Percentiles rank a stretch among this genome's conserved stretches.
Evolutionary conservation across 208 protist genomes (phyloP).

Genomic region (Acanthamoeba castellanii): DNA sequence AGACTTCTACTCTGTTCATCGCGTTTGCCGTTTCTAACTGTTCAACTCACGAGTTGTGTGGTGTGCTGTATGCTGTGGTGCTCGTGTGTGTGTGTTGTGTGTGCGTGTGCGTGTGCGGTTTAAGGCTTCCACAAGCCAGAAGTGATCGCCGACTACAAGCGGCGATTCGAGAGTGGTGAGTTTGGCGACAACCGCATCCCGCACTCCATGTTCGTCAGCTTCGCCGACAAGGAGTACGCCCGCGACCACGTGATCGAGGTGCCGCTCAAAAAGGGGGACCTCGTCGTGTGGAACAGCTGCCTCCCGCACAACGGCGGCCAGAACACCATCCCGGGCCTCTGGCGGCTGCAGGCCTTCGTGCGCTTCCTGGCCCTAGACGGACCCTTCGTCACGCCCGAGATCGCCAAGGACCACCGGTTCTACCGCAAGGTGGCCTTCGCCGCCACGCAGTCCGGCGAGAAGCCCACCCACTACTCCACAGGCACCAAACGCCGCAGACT

Average conservation of each 20-base stretch:
- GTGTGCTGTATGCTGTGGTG: not conserved
- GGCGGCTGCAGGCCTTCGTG: not conserved
- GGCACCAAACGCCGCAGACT: not conserved
- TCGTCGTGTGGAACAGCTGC: conserved; percentile 8
- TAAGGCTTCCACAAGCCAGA: conserved; percentile 8
- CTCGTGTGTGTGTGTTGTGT: no score
- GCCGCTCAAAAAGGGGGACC: conserved; percentile 3
- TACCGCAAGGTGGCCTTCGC: not conserved
- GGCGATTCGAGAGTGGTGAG: not conserved
- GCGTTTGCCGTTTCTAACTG: no score
- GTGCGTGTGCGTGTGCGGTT: not conserved
- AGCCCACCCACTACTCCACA: not conserved
- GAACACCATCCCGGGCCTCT: not conserved
- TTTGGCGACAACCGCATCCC: not conserved
- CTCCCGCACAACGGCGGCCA: not conserved
- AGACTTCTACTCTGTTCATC: not conserved
- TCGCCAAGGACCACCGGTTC: not conserved
- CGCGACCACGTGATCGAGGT: not conserved
- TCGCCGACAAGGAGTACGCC: not conserved
- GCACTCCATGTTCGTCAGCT: not conserved
- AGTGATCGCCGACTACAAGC: not conserved
- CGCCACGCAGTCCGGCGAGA: not conserved
- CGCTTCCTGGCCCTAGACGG: not conserved
- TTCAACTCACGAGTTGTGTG: not conserved
- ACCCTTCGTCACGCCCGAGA: not conserved